Conservation (phyloP, 495 filamentous ascomycete genomes). For the Penicillium egyptiacum region DNA sequence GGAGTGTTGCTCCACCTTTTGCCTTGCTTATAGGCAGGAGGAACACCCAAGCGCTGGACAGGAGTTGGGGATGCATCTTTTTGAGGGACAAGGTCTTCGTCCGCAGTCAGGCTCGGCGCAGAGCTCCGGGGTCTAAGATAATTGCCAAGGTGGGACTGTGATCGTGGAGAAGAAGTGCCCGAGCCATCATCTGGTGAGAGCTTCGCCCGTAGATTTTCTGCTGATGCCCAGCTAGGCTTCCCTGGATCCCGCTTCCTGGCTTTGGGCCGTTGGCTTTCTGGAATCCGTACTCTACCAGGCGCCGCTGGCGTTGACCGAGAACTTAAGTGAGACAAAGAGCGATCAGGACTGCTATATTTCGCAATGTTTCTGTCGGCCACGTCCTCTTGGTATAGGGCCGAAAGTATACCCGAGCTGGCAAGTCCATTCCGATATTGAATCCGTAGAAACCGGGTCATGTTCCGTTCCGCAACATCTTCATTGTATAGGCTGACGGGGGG, state of each 20-base stretch:
- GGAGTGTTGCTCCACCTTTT: conserved; percentile 40
- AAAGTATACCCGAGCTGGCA: conserved; percentile 34
- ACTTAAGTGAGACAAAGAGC: conserved; percentile 29
- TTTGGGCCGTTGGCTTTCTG: conserved; percentile 17
- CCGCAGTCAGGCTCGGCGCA: conserved; percentile 33
- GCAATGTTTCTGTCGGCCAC: conserved; percentile 47
- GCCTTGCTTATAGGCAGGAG: conserved; percentile 41
- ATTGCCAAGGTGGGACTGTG: conserved; percentile 11
- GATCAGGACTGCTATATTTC: conserved; percentile 22
- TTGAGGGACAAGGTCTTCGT: conserved; percentile 15
- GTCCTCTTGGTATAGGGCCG: conserved; percentile 45
- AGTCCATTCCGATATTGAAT: conserved; percentile 25
- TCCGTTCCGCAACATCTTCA: conserved; percentile 50
- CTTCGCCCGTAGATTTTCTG: conserved; percentile 23
- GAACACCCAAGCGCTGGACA: conserved; percentile 34
- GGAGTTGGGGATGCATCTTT: conserved; percentile 18
- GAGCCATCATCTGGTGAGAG: conserved; percentile 15
- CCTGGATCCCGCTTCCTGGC: conserved; percentile 11
- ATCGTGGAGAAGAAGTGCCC: conserved; percentile 1
- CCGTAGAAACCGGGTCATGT: conserved; percentile 44
- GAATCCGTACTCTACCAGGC: conserved; percentile 24
- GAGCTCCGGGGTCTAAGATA: conserved; percentile 33
- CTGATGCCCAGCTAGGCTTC: conserved; percentile 18
- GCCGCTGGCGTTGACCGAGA: conserved; percentile 28
- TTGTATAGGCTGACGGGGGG: conserved; percentile 45